A percentile compares a stretch with the other conserved stretches of the same genome.
Evolutionary conservation across 1,284 basidiomycete species (phyloP).

Genomic region (Athelia sp.): DNA sequence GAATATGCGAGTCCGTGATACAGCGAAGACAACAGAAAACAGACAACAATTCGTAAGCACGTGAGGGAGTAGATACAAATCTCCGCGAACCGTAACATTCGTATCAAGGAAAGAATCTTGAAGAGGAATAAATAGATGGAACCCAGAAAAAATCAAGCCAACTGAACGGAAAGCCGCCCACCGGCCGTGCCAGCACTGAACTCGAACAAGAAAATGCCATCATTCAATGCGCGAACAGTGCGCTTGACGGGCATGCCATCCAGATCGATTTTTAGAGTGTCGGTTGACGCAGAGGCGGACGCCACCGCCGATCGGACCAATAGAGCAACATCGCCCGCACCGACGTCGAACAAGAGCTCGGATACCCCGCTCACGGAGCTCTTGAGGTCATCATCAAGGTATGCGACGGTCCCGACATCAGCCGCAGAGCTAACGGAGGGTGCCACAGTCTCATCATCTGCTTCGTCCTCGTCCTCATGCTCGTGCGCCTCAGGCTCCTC

Average conservation of each 20-base stretch:
- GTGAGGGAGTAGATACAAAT: not conserved
- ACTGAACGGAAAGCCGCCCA: conserved; percentile 3
- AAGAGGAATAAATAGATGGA: not conserved
- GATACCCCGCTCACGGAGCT: not conserved
- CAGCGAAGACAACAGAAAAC: not conserved
- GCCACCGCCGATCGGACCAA: not conserved
- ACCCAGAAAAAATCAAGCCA: conserved; percentile 3
- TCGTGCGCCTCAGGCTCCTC: too few species aligned
- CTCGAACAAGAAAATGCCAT: conserved; percentile 14
- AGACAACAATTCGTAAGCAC: not conserved
- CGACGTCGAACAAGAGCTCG: not conserved
- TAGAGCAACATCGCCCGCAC: not conserved
- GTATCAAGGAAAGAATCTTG: too few species aligned
- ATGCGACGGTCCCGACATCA: conserved; percentile 8
- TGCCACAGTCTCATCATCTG: not conserved
- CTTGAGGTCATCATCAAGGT: conserved; percentile 14
- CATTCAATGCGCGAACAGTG: conserved; percentile 8
- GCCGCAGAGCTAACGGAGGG: not conserved
- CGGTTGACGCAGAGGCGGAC: not conserved
- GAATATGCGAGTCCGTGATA: not conserved
- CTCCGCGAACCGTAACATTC: not conserved
- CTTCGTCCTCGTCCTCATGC: not conserved
- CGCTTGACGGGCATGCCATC: conserved; percentile 4
- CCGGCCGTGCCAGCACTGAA: conserved; percentile 14
- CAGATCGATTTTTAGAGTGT: not conserved